Evolutionary conservation across 805 yeast species (phyloP).

Genomic region (Lachancea dasiensis): DNA sequence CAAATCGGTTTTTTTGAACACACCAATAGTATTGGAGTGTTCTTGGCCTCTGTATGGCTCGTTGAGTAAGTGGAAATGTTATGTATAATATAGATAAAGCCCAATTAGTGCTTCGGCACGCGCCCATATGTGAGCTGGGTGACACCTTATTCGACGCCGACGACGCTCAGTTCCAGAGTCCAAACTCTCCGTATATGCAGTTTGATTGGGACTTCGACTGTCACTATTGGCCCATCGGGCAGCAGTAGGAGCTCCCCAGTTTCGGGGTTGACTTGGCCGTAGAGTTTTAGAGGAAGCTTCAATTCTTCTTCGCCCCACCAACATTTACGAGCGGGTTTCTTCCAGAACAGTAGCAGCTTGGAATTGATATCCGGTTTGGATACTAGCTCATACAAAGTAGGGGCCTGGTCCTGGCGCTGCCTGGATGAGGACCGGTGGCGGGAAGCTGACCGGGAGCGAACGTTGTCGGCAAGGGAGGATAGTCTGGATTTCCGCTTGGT

Average conservation of each 20-base stretch:
- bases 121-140: not conserved
- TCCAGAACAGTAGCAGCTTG: constrained; percentile 86
- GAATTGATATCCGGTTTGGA: constrained; percentile 37
- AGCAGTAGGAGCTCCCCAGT: constrained; percentile 3
- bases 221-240: constrained; percentile 5
- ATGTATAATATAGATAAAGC: too few relatives aligned
- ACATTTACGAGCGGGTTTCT: constrained; percentile 96
- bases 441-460: constrained; percentile 54
- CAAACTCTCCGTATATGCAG: constrained; percentile 91
- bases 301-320: constrained; percentile 84
- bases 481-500: constrained; percentile 49
- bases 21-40: too few relatives aligned
- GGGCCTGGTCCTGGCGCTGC: constrained; percentile 34
- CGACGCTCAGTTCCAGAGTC: constrained; percentile 89
- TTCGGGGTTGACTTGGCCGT: constrained; percentile 21
- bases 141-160: constrained; percentile 55
- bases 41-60: too few relatives aligned
- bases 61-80: too few relatives aligned
- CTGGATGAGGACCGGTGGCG: constrained; percentile 38
- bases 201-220: constrained; percentile 42
- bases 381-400: constrained; percentile 29
- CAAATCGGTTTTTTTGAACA: too few relatives aligned
- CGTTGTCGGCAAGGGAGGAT: constrained; percentile 54
- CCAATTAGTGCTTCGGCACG: not conserved
- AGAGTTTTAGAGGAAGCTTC: constrained; percentile 36